Base-by-base conservation (phyloP, 208 protist species). In the Crithidia brevicula region DNA sequence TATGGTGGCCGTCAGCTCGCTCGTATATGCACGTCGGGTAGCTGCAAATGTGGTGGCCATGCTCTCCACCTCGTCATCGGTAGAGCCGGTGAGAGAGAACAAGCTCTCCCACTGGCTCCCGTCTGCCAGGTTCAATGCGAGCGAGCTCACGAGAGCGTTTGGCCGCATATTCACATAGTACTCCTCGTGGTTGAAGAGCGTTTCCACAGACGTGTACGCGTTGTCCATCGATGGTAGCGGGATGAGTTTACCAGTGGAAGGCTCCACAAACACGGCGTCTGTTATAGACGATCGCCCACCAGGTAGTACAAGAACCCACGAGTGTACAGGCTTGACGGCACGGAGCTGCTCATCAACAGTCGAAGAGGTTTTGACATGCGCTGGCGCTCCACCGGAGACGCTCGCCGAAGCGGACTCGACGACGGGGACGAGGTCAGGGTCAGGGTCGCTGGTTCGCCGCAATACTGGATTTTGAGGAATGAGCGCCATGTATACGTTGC, bases 101-200 rank as follows among this genome's bases (percentile, higher is more conserved):
- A 97, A 40, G 42, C 74, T 67, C 58, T 97, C 94, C 92, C 94
- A 97, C 52, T 89, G 69, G 18, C 68, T 78, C 10, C 69, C 51
- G 53, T 96, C 89, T 1, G 58, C 27, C 20, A 96, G 62, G 52
- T 96, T 82, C 22, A 85, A 75, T 18, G 81, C 77, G 7, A 95
- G 75, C 5, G 72, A 38, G 69, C 81, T 95, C 40, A 87, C 84
- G n/a, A 82, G 68, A 0, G 77, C 63, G 18, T 75, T 72, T 5
- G 77, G 76, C 23, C 71, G 66, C 53, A 98, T 79, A 43, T 98
- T 98, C 1, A 98, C 84, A 38, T 82, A 97, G 56, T 97, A 96
- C 59, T 97, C 92, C 30, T 75, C 70, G 28, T 95, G 66, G 65
- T 95, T 97, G 73, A 97, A 98, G 30, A 98, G 52, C 11, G 77